Evolutionary conservation across 2,329 filamentous ascomycete genomes (phyloP).

Genomic region (Ustulina deusta): DNA sequence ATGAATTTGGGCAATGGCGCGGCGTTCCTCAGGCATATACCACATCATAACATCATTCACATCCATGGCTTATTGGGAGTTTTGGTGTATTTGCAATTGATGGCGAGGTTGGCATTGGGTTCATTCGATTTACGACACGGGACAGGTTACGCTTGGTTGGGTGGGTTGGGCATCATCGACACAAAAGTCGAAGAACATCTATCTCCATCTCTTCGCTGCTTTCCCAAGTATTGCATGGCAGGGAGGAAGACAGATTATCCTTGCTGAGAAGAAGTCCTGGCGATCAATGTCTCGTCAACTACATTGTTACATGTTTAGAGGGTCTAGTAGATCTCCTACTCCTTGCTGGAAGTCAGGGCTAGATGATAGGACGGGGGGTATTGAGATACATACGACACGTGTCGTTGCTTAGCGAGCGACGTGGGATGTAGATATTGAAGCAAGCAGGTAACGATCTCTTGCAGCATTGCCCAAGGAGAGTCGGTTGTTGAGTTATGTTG

Average conservation of each 20-base stretch:
- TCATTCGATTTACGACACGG: neutral
- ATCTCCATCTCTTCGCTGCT: neutral
- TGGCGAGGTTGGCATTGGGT: neutral
- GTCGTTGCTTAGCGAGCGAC: neutral
- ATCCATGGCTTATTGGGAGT: slow-evolving; percentile 1
- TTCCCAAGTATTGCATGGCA: neutral
- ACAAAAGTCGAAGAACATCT: neutral
- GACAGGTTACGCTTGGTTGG: neutral
- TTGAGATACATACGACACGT: neutral
- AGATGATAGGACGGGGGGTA: neutral
- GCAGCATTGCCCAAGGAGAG: no score
- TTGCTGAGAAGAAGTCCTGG: neutral
- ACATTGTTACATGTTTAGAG: no score
- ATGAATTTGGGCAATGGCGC: slow-evolving; percentile 15
- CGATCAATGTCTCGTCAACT: neutral
- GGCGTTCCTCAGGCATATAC: slow-evolving; percentile 33
- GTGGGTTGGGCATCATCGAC: neutral
- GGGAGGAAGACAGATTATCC: neutral
- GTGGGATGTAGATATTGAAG: slow-evolving; percentile 4
- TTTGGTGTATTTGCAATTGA: slow-evolving; percentile 3
- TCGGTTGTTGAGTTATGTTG: neutral
- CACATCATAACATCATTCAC: slow-evolving; percentile 15
- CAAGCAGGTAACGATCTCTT: no score
- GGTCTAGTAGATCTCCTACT: neutral
- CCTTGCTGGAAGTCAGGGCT: neutral